Conservation (phyloP, 306 rosid species). For the Biancaea sappan region DNA sequence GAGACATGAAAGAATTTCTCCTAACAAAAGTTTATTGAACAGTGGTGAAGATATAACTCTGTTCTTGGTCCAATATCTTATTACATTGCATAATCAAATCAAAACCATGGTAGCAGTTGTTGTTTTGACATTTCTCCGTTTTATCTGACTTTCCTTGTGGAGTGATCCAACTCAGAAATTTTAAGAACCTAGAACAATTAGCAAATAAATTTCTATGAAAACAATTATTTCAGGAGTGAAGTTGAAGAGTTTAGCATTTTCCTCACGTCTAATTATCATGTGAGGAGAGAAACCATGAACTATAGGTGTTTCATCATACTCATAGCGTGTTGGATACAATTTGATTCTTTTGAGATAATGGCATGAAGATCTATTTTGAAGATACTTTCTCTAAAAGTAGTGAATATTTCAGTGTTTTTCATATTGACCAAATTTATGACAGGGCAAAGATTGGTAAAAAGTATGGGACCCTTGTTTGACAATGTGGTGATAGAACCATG, state of each 20-base stretch:
- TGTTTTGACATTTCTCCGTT: not conserved
- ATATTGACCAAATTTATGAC: conserved; percentile 26
- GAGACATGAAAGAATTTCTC: not conserved
- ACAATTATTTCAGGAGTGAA: not conserved
- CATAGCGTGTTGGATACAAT: not conserved
- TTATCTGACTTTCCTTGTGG: not conserved
- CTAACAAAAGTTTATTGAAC: not conserved
- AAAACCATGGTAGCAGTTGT: not conserved
- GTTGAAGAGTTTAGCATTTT: not conserved
- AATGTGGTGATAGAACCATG: conserved; percentile 74
- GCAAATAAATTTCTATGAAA: not conserved
- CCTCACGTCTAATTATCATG: not conserved
- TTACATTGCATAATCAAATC: not conserved
- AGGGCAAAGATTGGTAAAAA: conserved; percentile 83
- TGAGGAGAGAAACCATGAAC: not conserved
- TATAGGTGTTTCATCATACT: conserved; percentile 12
- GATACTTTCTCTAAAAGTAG: not conserved
- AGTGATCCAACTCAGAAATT: not conserved
- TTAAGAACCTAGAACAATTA: not conserved
- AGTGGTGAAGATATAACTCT: not conserved
- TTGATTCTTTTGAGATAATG: not conserved
- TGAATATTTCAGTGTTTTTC: not conserved
- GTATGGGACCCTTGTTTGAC: conserved; percentile 69
- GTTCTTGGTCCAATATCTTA: conserved; percentile 1
- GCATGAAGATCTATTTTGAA: not conserved